These are phyloP conservation scores for Elongisporangium senticosum DNA, from an alignment of 352 stramenopile species.

Conservation along the genomic window DNA sequence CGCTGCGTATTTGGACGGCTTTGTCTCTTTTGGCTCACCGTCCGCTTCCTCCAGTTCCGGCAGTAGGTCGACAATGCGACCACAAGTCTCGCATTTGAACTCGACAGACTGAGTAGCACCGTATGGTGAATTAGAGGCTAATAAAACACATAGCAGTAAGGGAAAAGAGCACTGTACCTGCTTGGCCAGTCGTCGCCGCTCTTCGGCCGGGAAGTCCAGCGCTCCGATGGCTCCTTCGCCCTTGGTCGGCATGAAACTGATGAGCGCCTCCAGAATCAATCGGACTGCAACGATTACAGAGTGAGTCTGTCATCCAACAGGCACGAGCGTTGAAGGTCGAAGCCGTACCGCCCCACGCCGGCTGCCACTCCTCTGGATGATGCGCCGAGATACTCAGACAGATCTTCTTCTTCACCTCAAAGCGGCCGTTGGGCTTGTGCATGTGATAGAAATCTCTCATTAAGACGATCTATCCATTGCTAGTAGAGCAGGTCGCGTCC, in stretches of 20 bases:
- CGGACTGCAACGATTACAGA: slow-evolving; percentile 58
- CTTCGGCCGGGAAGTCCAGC: slow-evolving; percentile 65
- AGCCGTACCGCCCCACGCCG: slow-evolving; percentile 77
- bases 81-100: slow-evolving; percentile 79
- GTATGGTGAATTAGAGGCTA: slow-evolving; percentile 3
- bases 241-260: slow-evolving; percentile 95
- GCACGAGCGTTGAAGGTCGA: slow-evolving; percentile 1
- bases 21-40: slow-evolving; percentile 15
- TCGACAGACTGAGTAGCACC: slow-evolving; percentile 42
- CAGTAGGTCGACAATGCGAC: slow-evolving; percentile 55
- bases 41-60: slow-evolving; percentile 37
- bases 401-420: slow-evolving; percentile 98
- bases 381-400: slow-evolving; percentile 97
- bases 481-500: neutral
- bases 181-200: slow-evolving; percentile 55
- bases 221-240: slow-evolving; percentile 79
- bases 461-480: slow-evolving; percentile 1
- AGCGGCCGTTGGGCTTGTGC: slow-evolving; percentile 91
- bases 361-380: slow-evolving; percentile 98
- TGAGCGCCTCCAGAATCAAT: slow-evolving; percentile 97
- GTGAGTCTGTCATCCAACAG: neutral
- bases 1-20: slow-evolving; percentile 65
- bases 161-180: slow-evolving; percentile 24
- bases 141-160: slow-evolving; percentile 2
- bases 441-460: neutral